Evolutionary conservation across 148 eudicot species (phyloP), one percentile per base, ranked within the genome.

Genomic region (Selenicereus undatus): DNA sequence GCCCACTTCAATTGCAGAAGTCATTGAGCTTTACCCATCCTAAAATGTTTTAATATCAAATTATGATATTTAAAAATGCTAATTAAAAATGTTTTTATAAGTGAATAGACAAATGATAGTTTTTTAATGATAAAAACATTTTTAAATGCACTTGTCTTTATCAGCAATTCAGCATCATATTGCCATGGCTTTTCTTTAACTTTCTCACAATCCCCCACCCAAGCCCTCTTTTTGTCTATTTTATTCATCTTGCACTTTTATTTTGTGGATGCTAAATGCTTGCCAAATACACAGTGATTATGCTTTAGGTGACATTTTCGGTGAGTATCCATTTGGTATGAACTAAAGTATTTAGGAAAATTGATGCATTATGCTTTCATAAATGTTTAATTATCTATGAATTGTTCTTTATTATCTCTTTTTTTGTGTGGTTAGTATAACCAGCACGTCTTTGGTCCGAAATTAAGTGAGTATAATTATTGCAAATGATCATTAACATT

Each of bases 381-480:
- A 32, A 27, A 66, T 27, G 12, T 24, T 39, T 66, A 66, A 27
- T 27, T 20, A 56, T 27, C 27, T 11, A 27, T 27, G 35, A n/a
- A 26, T 66, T 26, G 16, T 27, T 26, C 0, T 11, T 66, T 0
- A n/a, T 26, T 0, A 8, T 8, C 3, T 24, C 0, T 65, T 65
- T 65, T 65, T 65, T n/a, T n/a, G n/a, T n/a, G n/a, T n/a, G 27
- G 79, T 71, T 79, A 75, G 82, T 50, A 83, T 26, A 65, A 11
- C 71, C 71, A 65, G 26, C 32, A 65, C 71, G 16, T 65, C 32
- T 27, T 65, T 26, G 35, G 29, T 26, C 26, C 71, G n/a, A n/a
- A n/a, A n/a, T 32, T 24, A 22, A 65, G 26, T 65, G 3, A 26
- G 32, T 65, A 66, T 66, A 27, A 64, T 64, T 64, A 64, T 64